Evolutionary conservation across 148 eudicot genomes (phyloP).

Genomic region (Camellia japonica): DNA sequence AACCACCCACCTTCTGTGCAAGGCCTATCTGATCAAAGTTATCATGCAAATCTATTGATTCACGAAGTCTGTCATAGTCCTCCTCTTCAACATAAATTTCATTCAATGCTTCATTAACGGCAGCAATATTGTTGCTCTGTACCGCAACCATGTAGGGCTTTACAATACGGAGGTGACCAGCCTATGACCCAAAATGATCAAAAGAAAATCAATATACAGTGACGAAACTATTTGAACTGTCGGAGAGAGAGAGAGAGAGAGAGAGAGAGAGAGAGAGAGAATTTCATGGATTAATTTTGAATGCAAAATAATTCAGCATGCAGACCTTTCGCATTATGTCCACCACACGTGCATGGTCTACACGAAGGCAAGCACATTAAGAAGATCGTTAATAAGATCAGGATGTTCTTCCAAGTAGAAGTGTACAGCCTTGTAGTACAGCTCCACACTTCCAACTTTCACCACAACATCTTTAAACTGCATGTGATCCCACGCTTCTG

Average conservation of each 20-base stretch:
- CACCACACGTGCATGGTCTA: conserved; percentile 89
- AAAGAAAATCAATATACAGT: background rate
- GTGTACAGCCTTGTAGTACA: conserved; percentile 89
- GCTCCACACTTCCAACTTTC: conserved; percentile 96
- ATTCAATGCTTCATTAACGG: conserved; percentile 92
- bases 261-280: too few relatives aligned
- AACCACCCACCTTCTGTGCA: conserved; percentile 69
- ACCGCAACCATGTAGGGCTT: conserved; percentile 97
- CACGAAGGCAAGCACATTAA: conserved; percentile 92
- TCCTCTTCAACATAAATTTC: conserved; percentile 95
- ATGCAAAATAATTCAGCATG: too few relatives aligned
- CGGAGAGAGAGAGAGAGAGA: too few relatives aligned
- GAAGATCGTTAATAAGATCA: conserved; percentile 86
- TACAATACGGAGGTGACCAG: conserved; percentile 84
- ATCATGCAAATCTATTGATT: conserved; percentile 86
- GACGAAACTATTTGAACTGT: too few relatives aligned
- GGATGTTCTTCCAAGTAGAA: conserved; percentile 95
- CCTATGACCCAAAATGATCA: conserved; percentile 36
- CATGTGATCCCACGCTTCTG: conserved; percentile 99
- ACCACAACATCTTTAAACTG: conserved; percentile 88
- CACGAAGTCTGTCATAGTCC: conserved; percentile 89
- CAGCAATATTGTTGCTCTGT: conserved; percentile 87
- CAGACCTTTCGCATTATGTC: conserved; percentile 92
- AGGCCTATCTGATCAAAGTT: conserved; percentile 95
- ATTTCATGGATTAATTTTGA: background rate